These are phyloP conservation scores for Talaromyces albobiverticillius DNA, from an alignment of 2,329 filamentous ascomycete genomes.

Conservation along the genomic window DNA sequence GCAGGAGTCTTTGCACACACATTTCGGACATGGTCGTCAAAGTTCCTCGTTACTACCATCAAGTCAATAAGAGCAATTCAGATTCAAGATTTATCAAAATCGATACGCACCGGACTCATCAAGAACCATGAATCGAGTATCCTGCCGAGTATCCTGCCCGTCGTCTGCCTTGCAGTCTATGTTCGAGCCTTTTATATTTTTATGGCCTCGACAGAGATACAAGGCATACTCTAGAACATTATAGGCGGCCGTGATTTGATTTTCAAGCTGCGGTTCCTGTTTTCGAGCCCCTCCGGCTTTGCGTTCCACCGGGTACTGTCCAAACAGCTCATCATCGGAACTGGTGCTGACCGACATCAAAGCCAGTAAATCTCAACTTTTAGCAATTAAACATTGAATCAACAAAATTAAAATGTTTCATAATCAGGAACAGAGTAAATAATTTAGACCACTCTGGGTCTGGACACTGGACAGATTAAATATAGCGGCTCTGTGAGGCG, in stretches of 20 bases:
- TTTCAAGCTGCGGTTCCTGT: background rate
- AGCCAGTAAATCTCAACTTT: background rate
- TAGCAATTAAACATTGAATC: background rate
- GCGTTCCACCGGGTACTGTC: background rate
- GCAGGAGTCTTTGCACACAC: conserved; percentile 3
- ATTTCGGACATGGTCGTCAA: conserved; percentile 12
- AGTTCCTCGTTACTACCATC: conserved; percentile 11
- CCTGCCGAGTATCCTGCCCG: background rate
- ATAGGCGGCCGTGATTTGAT: background rate
- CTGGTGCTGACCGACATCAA: background rate
- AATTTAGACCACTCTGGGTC: too few species aligned
- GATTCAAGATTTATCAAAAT: background rate
- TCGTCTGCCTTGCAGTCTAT: background rate
- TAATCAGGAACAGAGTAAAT: too few species aligned
- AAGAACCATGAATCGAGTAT: conserved; percentile 6
- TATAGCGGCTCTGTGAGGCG: too few species aligned
- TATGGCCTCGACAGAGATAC: conserved; percentile 19
- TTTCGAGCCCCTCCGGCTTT: background rate
- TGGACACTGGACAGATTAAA: too few species aligned
- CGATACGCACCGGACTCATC: conserved; percentile 11
- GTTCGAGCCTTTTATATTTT: conserved; percentile 2
- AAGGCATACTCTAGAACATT: conserved; percentile 16
- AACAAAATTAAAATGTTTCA: too few species aligned
- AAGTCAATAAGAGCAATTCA: background rate
- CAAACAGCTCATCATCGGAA: conserved; percentile 5